Evolutionary conservation across 2,329 filamentous ascomycete species (phyloP).

Genomic region (Epichloe sp.): DNA sequence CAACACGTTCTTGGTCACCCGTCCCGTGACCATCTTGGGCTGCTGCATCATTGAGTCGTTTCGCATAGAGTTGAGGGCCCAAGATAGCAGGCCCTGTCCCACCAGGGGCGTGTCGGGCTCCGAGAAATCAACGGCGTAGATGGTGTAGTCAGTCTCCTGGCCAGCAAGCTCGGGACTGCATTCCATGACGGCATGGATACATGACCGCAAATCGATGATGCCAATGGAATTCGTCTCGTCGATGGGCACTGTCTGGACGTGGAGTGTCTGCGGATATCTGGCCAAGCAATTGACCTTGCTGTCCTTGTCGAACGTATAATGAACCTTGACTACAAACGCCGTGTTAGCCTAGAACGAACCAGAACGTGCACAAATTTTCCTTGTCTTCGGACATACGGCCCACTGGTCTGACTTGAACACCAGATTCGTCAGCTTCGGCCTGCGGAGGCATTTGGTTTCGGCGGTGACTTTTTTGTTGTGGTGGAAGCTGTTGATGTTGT

Average conservation of each 20-base stretch:
- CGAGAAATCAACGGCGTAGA: conserved; percentile 94
- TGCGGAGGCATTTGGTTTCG: conserved; percentile 16
- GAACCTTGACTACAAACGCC: conserved; percentile 64
- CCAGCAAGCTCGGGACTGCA: conserved; percentile 69
- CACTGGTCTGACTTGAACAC: conserved; percentile 49
- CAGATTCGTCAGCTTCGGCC: conserved; percentile 27
- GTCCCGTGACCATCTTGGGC: conserved; percentile 71
- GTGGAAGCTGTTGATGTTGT: conserved; percentile 4
- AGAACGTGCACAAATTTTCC: conserved; percentile 6
- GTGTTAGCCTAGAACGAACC: conserved; percentile 9
- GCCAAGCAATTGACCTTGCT: conserved; percentile 83
- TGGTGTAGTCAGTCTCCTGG: conserved; percentile 74
- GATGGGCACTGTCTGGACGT: conserved; percentile 67
- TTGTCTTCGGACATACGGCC: conserved; percentile 48
- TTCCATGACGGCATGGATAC: conserved; percentile 65
- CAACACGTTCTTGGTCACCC: conserved; percentile 75
- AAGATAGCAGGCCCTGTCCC: conserved; percentile 89
- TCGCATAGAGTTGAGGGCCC: conserved; percentile 45
- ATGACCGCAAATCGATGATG: conserved; percentile 74
- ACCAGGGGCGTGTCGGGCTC: conserved; percentile 88
- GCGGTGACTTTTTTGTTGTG: neutral
- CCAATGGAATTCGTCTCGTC: conserved; percentile 75
- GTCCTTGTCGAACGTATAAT: conserved; percentile 89
- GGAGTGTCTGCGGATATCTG: conserved; percentile 64
- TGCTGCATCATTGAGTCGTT: conserved; percentile 34